Evolutionary conservation across 176 grass and related monocot genomes (phyloP).

Genomic region (Thinopyrum elongatum): DNA sequence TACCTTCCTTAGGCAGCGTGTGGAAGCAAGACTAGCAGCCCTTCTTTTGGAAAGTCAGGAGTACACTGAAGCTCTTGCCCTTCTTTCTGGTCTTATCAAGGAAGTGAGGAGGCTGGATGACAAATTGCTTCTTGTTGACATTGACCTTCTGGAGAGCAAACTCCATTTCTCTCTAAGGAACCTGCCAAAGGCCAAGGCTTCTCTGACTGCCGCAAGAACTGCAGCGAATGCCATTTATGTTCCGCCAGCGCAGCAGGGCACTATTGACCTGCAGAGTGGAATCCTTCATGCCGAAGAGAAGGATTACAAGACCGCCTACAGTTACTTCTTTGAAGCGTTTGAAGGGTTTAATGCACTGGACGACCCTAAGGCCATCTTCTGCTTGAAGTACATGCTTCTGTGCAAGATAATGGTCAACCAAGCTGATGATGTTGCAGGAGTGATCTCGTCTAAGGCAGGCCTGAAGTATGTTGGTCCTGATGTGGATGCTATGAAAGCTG

Average conservation of each 20-base stretch:
- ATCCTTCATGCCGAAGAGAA: constrained; percentile 92
- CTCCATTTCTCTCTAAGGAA: constrained; percentile 88
- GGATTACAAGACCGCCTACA: constrained; percentile 88
- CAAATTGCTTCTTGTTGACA: constrained; percentile 83
- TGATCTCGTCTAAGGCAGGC: constrained; percentile 8
- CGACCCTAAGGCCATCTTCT: constrained; percentile 12
- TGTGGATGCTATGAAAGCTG: constrained; percentile 34
- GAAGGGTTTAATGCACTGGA: constrained; percentile 16
- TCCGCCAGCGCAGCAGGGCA: constrained; percentile 75
- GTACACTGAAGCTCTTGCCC: constrained; percentile 67
- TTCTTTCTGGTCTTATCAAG: constrained; percentile 76
- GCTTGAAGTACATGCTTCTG: constrained; percentile 25
- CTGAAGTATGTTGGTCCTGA: constrained; percentile 15
- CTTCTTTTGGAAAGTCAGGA: constrained; percentile 76
- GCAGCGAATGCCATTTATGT: constrained; percentile 90
- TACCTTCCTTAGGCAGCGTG: constrained; percentile 80
- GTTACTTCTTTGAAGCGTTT: constrained; percentile 92
- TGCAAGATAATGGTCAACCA: constrained; percentile 23
- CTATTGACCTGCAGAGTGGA: constrained; percentile 69
- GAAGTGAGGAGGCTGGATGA: constrained; percentile 91
- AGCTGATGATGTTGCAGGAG: constrained; percentile 11
- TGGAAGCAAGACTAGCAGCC: constrained; percentile 76
- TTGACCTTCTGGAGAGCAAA: constrained; percentile 88
- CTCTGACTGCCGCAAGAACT: constrained; percentile 75
- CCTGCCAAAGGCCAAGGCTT: constrained; percentile 81